Conservation (phyloP, 805 yeast genomes). For the Nakazawaea ernobii region DNA sequence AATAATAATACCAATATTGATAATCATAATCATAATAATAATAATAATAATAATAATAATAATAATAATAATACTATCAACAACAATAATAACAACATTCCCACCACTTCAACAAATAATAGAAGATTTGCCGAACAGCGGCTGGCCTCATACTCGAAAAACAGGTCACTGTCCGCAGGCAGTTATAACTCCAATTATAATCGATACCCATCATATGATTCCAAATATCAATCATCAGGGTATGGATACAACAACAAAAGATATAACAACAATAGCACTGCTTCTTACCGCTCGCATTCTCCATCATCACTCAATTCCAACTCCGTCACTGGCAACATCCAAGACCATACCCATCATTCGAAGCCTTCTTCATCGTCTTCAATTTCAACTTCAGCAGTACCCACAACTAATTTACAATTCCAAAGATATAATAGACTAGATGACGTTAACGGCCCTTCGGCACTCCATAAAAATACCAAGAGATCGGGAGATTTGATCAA, state of each 20-base stretch:
- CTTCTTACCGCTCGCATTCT: slow-evolving; percentile 4
- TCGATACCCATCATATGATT: slow-evolving; percentile 3
- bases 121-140: slow-evolving; percentile 2
- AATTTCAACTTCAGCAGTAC: background rate
- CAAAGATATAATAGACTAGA: too few relatives aligned
- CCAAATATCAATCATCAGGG: background rate
- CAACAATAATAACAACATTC: background rate
- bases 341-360: slow-evolving; percentile 3
- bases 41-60: background rate
- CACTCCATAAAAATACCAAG: background rate
- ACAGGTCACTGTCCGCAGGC: background rate
- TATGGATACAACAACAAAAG: slow-evolving; percentile 3
- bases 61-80: background rate
- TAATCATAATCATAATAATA: background rate
- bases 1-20: background rate
- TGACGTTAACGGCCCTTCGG: too few relatives aligned
- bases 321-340: background rate
- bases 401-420: background rate
- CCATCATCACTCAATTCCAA: slow-evolving; percentile 2
- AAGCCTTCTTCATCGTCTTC: background rate
- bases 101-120: background rate
- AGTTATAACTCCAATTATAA: background rate
- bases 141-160: background rate
- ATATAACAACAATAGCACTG: background rate
- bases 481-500: slow-evolving; percentile 5